A percentile compares a stretch with the other conserved stretches of the same genome.
These are phyloP conservation scores for Crithidia sp. DNA, from an alignment of 208 protist genomes.

Conservation along the genomic window DNA sequence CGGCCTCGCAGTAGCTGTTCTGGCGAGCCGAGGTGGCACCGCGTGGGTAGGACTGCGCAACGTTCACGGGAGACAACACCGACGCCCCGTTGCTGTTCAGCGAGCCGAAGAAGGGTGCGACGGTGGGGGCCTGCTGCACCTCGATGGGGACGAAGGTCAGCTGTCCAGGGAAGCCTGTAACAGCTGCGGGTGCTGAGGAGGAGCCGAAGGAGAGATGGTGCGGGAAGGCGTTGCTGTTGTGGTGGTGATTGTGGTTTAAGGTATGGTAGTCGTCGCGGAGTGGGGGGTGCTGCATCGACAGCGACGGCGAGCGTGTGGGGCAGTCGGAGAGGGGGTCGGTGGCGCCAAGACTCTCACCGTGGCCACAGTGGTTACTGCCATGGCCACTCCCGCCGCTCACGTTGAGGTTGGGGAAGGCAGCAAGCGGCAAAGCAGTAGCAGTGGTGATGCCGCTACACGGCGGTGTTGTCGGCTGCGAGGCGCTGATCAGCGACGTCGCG, in stretches of 20 bases:
- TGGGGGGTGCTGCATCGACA: not conserved
- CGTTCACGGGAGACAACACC: not conserved
- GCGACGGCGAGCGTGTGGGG: not conserved
- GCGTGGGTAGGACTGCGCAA: too few species aligned
- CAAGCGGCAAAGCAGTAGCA: not conserved
- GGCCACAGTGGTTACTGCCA: not conserved
- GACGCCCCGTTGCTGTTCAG: not conserved
- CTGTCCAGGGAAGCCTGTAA: constrained; percentile 2
- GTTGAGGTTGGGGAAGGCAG: not conserved
- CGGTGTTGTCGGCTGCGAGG: constrained; percentile 3
- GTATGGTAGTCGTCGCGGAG: too few species aligned
- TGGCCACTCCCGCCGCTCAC: not conserved
- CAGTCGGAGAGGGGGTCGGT: constrained; percentile 12
- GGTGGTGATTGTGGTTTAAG: too few species aligned
- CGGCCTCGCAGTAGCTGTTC: not conserved
- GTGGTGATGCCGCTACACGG: not conserved
- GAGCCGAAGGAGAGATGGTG: not conserved
- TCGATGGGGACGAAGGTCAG: constrained; percentile 30
- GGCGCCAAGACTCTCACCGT: not conserved
- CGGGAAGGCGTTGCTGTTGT: too few species aligned
- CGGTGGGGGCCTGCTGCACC: constrained; percentile 13
- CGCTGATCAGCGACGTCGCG: not conserved
- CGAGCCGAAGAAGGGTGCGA: constrained; percentile 13
- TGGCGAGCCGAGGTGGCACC: not conserved
- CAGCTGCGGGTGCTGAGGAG: not conserved